These are phyloP conservation scores for Magnaporthiopsis poae DNA, from an alignment of 2,329 filamentous ascomycete genomes.

Conservation along the genomic window DNA sequence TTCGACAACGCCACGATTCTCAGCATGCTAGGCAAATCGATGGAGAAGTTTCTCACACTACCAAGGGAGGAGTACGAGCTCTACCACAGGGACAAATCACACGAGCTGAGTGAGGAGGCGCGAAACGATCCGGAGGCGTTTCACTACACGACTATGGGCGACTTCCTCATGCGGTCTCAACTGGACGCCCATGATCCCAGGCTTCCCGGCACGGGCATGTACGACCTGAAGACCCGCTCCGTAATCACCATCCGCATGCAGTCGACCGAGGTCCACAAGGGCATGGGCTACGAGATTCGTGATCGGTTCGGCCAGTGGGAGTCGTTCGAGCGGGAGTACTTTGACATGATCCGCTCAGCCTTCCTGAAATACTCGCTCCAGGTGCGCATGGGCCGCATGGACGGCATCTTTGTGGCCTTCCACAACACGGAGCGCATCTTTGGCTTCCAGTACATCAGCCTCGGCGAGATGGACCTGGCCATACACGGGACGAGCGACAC, in stretches of 20 bases:
- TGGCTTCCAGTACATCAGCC: constrained; percentile 86
- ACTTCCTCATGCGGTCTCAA: constrained; percentile 91
- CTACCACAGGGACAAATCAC: constrained; percentile 60
- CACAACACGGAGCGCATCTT: constrained; percentile 95
- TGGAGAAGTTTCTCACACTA: constrained; percentile 88
- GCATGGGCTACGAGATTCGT: constrained; percentile 79
- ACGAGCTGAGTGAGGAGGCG: constrained; percentile 62
- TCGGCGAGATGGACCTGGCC: constrained; percentile 79
- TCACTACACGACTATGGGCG: constrained; percentile 76
- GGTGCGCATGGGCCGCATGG: constrained; percentile 94
- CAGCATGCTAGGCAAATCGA: constrained; percentile 84
- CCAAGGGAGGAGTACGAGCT: constrained; percentile 75
- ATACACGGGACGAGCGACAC: constrained; percentile 67
- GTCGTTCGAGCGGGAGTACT: constrained; percentile 91
- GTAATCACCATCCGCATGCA: constrained; percentile 90
- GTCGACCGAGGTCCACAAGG: constrained; percentile 57
- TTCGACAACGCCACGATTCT: constrained; percentile 77
- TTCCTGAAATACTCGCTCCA: constrained; percentile 96
- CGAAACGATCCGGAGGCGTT: constrained; percentile 65
- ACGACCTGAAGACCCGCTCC: constrained; percentile 90
- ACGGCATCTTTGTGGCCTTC: constrained; percentile 93
- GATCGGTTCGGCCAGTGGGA: constrained; percentile 67
- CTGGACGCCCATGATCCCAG: constrained; percentile 81
- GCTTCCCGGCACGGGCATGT: constrained; percentile 83
- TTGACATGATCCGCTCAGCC: constrained; percentile 88